These are phyloP conservation scores for Elymus sibiricus DNA, from an alignment of 176 grass and related monocot genomes.

Conservation along the genomic window DNA sequence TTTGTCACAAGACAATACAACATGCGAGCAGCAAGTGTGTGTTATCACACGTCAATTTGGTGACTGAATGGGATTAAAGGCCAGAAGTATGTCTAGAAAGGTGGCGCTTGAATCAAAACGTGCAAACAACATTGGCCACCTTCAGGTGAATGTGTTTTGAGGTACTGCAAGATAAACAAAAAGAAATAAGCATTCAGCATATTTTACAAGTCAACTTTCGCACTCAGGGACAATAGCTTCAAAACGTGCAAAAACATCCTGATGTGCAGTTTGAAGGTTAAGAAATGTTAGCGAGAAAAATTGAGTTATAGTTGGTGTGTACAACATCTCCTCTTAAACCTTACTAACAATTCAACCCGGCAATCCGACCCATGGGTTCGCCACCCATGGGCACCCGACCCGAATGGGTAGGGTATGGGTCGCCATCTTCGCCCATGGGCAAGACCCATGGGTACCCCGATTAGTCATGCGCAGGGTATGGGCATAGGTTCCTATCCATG, in stretches of 20 bases:
- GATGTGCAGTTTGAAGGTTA: neutral
- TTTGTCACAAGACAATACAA: neutral
- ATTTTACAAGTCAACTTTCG: neutral
- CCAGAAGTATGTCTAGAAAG: neutral
- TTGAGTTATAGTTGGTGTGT: neutral
- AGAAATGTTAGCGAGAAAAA: neutral
- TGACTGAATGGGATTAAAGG: neutral
- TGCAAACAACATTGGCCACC: neutral
- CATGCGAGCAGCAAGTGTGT: neutral
- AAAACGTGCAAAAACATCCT: neutral
- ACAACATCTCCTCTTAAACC: slow-evolving; percentile 3
- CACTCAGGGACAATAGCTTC: neutral
- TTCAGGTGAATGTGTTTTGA: neutral
- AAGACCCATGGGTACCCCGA: no score
- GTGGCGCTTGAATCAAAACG: neutral
- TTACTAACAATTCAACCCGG: neutral
- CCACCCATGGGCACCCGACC: no score
- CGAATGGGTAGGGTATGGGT: no score
- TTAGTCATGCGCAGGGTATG: no score
- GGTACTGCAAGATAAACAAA: slow-evolving; percentile 5
- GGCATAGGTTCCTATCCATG: no score
- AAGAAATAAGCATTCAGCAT: neutral
- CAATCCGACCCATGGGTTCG: no score
- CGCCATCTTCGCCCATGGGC: no score
- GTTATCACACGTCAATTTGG: neutral